Conservation (phyloP, 2,329 filamentous ascomycete genomes). For the Ophiostoma angusticollis region DNA sequence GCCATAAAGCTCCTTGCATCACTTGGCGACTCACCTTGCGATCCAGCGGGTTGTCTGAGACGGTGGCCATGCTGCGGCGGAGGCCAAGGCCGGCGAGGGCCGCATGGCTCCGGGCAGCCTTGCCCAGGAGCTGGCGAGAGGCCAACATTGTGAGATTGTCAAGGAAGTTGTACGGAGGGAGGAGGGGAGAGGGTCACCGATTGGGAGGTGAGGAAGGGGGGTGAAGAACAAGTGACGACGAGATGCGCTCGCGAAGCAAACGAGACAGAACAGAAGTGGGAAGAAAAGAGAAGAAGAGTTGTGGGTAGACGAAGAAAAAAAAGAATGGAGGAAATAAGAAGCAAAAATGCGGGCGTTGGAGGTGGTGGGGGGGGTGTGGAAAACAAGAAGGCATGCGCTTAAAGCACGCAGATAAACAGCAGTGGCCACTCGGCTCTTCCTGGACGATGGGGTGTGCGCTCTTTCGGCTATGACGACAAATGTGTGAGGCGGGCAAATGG, state of each 20-base stretch:
- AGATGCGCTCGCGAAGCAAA: conserved; percentile 2
- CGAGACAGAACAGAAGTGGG: neutral
- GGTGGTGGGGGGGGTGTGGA: conserved; percentile 3
- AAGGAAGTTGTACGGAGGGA: neutral
- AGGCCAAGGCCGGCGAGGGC: conserved; percentile 45
- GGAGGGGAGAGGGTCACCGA: neutral
- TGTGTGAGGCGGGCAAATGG: conserved; percentile 14
- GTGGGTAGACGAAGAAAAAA: conserved; percentile 11
- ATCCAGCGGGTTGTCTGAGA: conserved; percentile 74
- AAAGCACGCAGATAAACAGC: conserved; percentile 11
- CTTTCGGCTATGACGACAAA: conserved; percentile 20
- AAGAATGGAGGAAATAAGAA: conserved; percentile 4
- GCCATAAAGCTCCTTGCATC: neutral
- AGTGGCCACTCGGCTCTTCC: conserved; percentile 10
- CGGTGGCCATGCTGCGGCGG: conserved; percentile 66
- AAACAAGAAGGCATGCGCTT: conserved; percentile 13
- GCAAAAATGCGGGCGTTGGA: conserved; percentile 8
- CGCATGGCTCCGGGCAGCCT: conserved; percentile 47
- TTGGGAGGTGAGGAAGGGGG: conserved; percentile 4
- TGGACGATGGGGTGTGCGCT: conserved; percentile 5
- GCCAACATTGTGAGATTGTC: conserved; percentile 43
- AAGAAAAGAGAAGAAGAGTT: conserved; percentile 9
- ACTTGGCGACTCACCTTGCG: conserved; percentile 53
- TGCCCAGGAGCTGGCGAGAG: conserved; percentile 57
- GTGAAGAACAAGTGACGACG: no score